Evolutionary conservation across 148 eudicot genomes (phyloP), one percentile per base, ranked within the genome.

Genomic region (Tetragonia tetragonoides): DNA sequence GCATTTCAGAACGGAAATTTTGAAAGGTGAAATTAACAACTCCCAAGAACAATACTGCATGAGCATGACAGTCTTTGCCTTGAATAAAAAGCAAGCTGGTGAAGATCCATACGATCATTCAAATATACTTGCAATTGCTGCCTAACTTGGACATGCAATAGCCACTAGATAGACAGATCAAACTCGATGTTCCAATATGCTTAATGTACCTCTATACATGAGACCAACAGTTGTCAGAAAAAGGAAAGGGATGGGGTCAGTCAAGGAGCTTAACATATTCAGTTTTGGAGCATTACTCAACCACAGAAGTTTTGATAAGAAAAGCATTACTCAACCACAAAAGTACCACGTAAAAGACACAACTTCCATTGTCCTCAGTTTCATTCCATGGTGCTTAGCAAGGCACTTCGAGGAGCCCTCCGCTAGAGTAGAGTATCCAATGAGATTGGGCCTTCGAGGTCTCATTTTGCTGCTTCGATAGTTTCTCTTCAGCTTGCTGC

Each of bases 401-500:
- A 91, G 81, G 21, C 74, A 74, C 34, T 74, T 66, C n/a, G 80
- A 76, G 68, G 82, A 72, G 51, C 87, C 86, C 77, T 88, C 88
- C 10, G 1, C 15, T 20, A 76, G 51, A 10, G 81, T 54, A 7
- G 76, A 7, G 76, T 47, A 18, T 88, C 90, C 24, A 91, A 74
- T 81, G 82, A 70, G 84, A 76, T 7, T 85, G 84, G 37, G 80
- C 81, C 74, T 88, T 83, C 64, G 91, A 73, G 12, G 84, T 34
- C 47, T 86, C 88, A 2, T 34, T 56, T 78, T 89, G 93, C 57
- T 87, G 83, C 66, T 84, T 85, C 21, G 89, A 83, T 23, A 93
- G 93, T 44, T 90, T 82, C 81, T 87, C 88, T 78, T 92, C 97
- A 40, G 69, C 87, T 67, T 66, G 78, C 74, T 83, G 89, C 38